Conservation (phyloP, 495 filamentous ascomycete genomes). For the Penicillium nucicola region DNA sequence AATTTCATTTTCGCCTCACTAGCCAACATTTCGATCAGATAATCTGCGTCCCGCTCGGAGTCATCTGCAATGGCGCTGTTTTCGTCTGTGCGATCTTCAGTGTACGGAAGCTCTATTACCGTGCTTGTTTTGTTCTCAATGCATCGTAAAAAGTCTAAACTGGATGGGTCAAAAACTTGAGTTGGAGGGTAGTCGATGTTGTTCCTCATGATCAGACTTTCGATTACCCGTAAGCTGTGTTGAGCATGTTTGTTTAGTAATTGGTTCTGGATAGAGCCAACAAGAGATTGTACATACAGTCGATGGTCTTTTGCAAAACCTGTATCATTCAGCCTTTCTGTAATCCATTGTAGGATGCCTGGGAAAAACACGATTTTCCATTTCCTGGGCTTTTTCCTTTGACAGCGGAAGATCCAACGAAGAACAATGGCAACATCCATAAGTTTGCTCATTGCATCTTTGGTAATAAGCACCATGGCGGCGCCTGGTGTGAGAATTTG, state of each 20-base stretch:
- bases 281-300: not conserved
- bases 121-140: constrained; percentile 5
- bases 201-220: constrained; percentile 20
- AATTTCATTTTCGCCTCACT: constrained; percentile 37
- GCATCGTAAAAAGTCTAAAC: constrained; percentile 4
- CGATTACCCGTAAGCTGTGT: not conserved
- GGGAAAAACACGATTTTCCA: constrained; percentile 44
- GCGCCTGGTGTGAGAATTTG: constrained; percentile 57
- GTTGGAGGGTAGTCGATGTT: constrained; percentile 8
- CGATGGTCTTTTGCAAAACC: not conserved
- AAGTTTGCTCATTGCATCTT: constrained; percentile 56
- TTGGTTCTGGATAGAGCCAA: not conserved
- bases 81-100: constrained; percentile 18
- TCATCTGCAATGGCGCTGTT: constrained; percentile 17
- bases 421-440: constrained; percentile 49
- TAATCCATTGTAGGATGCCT: constrained; percentile 35
- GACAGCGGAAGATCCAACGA: constrained; percentile 49
- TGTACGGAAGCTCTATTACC: constrained; percentile 23
- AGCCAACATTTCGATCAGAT: constrained; percentile 42
- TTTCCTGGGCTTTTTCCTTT: constrained; percentile 18
- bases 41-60: constrained; percentile 29
- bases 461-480: constrained; percentile 56
- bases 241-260: not conserved
- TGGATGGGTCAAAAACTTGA: constrained; percentile 5
- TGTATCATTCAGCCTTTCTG: constrained; percentile 15